phyloP scores from a whole-genome alignment of 176 grass and related monocot genomes.

The Oryza glaberrima region DNA sequence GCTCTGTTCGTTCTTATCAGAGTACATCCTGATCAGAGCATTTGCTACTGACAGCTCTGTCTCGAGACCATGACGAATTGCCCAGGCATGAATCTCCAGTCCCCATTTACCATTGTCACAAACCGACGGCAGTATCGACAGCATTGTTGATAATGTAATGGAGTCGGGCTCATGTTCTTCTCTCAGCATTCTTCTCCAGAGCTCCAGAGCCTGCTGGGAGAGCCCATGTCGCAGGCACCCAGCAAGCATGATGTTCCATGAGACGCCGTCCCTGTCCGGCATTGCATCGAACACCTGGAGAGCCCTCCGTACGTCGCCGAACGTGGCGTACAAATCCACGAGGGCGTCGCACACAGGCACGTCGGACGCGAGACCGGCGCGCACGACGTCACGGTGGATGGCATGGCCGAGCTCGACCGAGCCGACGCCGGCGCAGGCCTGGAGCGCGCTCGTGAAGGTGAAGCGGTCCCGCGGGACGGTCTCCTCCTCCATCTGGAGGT shows the following conservation, averaged over 20 bases:
- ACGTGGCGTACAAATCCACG: constrained; percentile 58
- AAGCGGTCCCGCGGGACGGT: constrained; percentile 50
- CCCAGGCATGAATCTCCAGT: constrained; percentile 64
- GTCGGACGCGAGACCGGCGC: constrained; percentile 52
- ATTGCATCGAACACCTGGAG: constrained; percentile 53
- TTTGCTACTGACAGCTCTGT: constrained; percentile 44
- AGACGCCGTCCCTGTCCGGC: constrained; percentile 36
- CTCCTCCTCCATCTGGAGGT: constrained; percentile 81
- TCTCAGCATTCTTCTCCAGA: constrained; percentile 54
- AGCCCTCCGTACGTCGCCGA: constrained; percentile 57
- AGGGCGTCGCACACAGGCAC: constrained; percentile 53
- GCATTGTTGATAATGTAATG: constrained; percentile 35
- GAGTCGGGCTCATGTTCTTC: constrained; percentile 37
- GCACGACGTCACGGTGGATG: constrained; percentile 58
- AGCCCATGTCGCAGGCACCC: constrained; percentile 47
- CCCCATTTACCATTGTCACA: constrained; percentile 30
- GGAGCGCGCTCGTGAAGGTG: constrained; percentile 56
- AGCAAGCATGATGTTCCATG: constrained; percentile 64
- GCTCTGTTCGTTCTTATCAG: constrained; percentile 32
- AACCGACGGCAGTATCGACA: constrained; percentile 8
- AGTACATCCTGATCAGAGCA: constrained; percentile 59
- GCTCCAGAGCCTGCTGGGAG: constrained; percentile 26
- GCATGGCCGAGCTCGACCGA: constrained; percentile 42
- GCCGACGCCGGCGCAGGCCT: constrained; percentile 53
- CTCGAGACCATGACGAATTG: constrained; percentile 52